Evolutionary conservation across 2,329 filamentous ascomycete species (phyloP).

Genomic region (Thermomyces lanuginosus): DNA sequence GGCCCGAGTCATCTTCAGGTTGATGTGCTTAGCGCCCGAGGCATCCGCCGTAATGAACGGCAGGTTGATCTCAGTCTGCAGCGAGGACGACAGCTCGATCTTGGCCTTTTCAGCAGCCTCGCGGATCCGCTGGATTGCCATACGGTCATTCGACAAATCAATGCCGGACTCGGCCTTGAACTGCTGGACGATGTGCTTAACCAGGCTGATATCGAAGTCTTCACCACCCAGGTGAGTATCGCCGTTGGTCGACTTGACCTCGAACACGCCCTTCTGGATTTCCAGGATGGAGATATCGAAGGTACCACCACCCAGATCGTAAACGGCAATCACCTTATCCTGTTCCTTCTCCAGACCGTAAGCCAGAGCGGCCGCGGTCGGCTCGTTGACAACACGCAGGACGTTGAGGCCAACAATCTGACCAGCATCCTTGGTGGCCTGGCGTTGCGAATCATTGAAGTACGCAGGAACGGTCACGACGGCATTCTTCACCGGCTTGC

Average conservation of each 20-base stretch:
- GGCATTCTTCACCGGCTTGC: conserved; percentile 83
- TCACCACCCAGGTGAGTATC: conserved; percentile 97
- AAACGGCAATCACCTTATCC: conserved; percentile 81
- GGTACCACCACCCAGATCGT: conserved; percentile 95
- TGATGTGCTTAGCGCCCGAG: conserved; percentile 95
- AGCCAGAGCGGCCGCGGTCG: conserved; percentile 84
- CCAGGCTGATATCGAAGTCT: conserved; percentile 90
- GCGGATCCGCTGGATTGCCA: conserved; percentile 98
- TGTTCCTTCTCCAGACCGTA: conserved; percentile 93
- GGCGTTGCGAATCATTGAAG: conserved; percentile 97
- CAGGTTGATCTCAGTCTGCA: conserved; percentile 94
- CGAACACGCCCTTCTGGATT: conserved; percentile 95
- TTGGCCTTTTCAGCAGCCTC: conserved; percentile 98
- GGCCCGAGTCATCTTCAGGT: conserved; percentile 78
- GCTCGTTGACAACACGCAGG: conserved; percentile 94
- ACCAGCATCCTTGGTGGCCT: conserved; percentile 95
- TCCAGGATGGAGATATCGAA: conserved; percentile 98
- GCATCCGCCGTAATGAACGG: conserved; percentile 96
- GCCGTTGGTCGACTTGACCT: conserved; percentile 98
- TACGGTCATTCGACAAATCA: conserved; percentile 79
- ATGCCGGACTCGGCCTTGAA: conserved; percentile 95
- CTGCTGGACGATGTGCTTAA: conserved; percentile 80
- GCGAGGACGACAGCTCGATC: conserved; percentile 90
- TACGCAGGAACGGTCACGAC: conserved; percentile 95
- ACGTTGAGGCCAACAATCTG: conserved; percentile 93